Evolutionary conservation across 495 filamentous ascomycete genomes (phyloP).

Genomic region (Aspergillus cristatus): DNA sequence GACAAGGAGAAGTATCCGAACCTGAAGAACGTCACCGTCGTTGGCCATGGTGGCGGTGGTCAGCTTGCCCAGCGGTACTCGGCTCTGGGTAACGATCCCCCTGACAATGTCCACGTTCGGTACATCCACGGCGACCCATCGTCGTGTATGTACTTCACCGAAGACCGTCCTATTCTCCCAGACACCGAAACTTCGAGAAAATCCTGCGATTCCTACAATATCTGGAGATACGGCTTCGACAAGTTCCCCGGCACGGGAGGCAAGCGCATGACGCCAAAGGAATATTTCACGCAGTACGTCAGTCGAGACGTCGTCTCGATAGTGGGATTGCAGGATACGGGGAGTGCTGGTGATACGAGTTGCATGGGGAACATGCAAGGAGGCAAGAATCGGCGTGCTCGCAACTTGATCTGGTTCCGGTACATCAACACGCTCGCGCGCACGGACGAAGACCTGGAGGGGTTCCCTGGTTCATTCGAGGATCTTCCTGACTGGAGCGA

Average conservation of each 20-base stretch:
- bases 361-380: constrained; percentile 10
- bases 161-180: constrained; percentile 7
- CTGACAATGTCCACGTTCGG: constrained; percentile 11
- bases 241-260: constrained; percentile 9
- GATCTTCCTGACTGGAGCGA: constrained; percentile 11
- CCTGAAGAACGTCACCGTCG: constrained; percentile 8
- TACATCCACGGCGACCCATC: constrained; percentile 13
- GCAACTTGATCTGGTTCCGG: constrained; percentile 11
- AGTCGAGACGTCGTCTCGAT: constrained; percentile 10
- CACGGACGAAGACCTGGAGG: constrained; percentile 9
- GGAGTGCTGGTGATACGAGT: constrained; percentile 8
- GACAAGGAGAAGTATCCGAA: constrained; percentile 8
- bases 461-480: constrained; percentile 8
- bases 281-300: constrained; percentile 11
- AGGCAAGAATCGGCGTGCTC: constrained; percentile 6
- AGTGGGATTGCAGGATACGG: constrained; percentile 8
- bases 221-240: constrained; percentile 11
- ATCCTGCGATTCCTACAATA: constrained; percentile 3
- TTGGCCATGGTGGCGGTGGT: constrained; percentile 12
- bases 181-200: constrained; percentile 3
- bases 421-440: constrained; percentile 11
- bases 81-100: constrained; percentile 6
- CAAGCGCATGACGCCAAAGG: constrained; percentile 7
- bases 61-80: constrained; percentile 12
- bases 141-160: constrained; percentile 11